Conservation (phyloP, 352 stramenopile species). For the Peronospora belbahrii region DNA sequence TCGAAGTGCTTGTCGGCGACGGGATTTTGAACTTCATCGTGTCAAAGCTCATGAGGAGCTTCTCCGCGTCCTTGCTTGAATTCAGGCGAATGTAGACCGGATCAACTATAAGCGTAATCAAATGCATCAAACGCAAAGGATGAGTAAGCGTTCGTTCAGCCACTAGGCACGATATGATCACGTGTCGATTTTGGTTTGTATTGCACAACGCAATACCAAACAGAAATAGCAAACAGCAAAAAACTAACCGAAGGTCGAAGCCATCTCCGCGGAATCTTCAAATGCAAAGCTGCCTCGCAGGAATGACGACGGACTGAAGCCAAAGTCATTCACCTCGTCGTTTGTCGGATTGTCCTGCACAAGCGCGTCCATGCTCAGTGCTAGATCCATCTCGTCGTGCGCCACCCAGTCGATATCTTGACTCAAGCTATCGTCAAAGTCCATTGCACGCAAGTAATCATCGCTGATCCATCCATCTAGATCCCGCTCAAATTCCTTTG, state of each 20-base stretch:
- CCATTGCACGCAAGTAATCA: slow-evolving; percentile 67
- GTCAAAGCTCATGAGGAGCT: slow-evolving; percentile 85
- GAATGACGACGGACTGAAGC: slow-evolving; percentile 42
- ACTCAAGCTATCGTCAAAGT: slow-evolving; percentile 65
- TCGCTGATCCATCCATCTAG: slow-evolving; percentile 71
- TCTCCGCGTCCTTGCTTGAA: slow-evolving; percentile 53
- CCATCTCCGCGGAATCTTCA: slow-evolving; percentile 44
- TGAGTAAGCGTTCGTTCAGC: slow-evolving; percentile 33
- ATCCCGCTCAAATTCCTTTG: slow-evolving; percentile 32
- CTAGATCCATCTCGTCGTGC: slow-evolving; percentile 57
- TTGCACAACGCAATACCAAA: slow-evolving; percentile 25
- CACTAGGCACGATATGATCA: slow-evolving; percentile 15
- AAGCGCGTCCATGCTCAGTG: slow-evolving; percentile 46
- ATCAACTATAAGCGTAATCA: slow-evolving; percentile 40
- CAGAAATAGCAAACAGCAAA: slow-evolving; percentile 37
- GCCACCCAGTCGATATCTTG: slow-evolving; percentile 80
- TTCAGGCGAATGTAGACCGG: slow-evolving; percentile 37
- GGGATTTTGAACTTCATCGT: slow-evolving; percentile 81
- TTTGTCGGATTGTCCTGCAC: slow-evolving; percentile 21
- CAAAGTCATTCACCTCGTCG: slow-evolving; percentile 59
- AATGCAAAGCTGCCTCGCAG: slow-evolving; percentile 43
- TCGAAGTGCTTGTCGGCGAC: slow-evolving; percentile 60
- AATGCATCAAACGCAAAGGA: slow-evolving; percentile 27
- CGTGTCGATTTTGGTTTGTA: slow-evolving; percentile 29
- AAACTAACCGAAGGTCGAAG: slow-evolving; percentile 70